These are phyloP conservation scores for Hamamelis virginiana DNA, from an alignment of 164 flowering plant species.

Conservation along the genomic window DNA sequence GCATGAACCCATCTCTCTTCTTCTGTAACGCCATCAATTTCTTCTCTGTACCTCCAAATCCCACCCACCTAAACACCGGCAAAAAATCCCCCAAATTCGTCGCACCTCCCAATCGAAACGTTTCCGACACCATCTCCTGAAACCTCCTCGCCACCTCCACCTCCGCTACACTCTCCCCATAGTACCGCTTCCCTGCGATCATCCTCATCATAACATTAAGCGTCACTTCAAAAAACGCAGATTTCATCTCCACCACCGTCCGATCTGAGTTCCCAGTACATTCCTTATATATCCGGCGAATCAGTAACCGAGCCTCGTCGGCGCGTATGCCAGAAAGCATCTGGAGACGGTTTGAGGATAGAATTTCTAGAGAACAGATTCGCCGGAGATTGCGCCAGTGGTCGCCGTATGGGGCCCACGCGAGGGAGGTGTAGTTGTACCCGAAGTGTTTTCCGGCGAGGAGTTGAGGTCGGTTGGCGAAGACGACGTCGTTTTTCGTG, in stretches of 20 bases:
- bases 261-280: neutral
- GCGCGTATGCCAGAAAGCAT: neutral
- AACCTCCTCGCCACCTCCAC: conserved; percentile 22
- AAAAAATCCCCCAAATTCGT: conserved; percentile 21
- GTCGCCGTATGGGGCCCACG: conserved; percentile 14
- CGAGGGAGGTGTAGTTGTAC: conserved; percentile 12
- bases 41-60: conserved; percentile 23
- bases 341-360: conserved; percentile 10
- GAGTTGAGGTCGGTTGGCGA: conserved; percentile 13
- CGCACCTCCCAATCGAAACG: neutral
- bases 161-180: conserved; percentile 18
- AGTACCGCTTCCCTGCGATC: conserved; percentile 25
- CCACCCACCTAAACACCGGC: conserved; percentile 30
- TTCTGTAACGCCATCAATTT: conserved; percentile 18
- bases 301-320: neutral
- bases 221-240: conserved; percentile 8
- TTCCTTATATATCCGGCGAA: neutral
- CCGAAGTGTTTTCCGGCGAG: conserved; percentile 11
- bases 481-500: conserved; percentile 18
- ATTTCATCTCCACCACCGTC: conserved; percentile 7
- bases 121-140: conserved; percentile 6
- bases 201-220: conserved; percentile 23
- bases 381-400: conserved; percentile 20
- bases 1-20: conserved; percentile 43
- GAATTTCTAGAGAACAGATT: conserved; percentile 8